Base-by-base conservation (phyloP, 257 asterid genomes). In the Datura wrightii region DNA sequence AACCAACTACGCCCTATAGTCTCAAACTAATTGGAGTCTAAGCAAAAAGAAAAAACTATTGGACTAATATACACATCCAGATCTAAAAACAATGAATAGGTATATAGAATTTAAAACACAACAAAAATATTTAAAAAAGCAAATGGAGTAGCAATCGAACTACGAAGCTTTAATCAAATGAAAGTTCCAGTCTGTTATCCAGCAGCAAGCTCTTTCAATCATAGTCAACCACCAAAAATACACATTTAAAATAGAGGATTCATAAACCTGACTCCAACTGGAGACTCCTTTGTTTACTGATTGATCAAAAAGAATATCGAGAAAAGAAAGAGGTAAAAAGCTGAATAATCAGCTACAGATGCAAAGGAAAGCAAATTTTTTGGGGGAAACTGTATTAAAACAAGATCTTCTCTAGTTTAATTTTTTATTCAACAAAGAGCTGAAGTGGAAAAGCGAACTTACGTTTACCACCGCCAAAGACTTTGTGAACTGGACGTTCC, bases 381-480 rank as follows among this genome's bases (percentile, higher is more conserved):
- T 19, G 0, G 3, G 31, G 10, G 9, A 4, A 31, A 65, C 71
- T 2, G n/a, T 34, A 65, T 16, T 42, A 65, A 24, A 24, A 65
- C 72, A 7, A 71, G 79, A 70, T 41, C 52, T 24, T 41, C 16
- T 41, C 31, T 7, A 42, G 34, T 39, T 69, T 3, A 31, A 24
- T 6, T 66, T 6, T 4, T 2, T 69, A 15, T 69, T 4, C 37
- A 44, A 71, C 56, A 71, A 71, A 44, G 18, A 71, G 10, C 79
- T 10, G 10, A 44, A 71, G 11, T 1, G 5, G 13, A 41, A 59
- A 18, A 48, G 19, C 50, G 1, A 37, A 50, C 92, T 31, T 88
- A 96, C 98, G 86, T 89, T 93, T 92, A 65, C 97, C 98, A 67
- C 97, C 98, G 18, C 99, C 99, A 50, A 96, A 90, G 76, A 93